Percentiles rank a stretch among this genome's conserved stretches.
Evolutionary conservation across 2,329 filamentous ascomycete species (phyloP).

Genomic region (Pyrenophora tritici-repentis): DNA sequence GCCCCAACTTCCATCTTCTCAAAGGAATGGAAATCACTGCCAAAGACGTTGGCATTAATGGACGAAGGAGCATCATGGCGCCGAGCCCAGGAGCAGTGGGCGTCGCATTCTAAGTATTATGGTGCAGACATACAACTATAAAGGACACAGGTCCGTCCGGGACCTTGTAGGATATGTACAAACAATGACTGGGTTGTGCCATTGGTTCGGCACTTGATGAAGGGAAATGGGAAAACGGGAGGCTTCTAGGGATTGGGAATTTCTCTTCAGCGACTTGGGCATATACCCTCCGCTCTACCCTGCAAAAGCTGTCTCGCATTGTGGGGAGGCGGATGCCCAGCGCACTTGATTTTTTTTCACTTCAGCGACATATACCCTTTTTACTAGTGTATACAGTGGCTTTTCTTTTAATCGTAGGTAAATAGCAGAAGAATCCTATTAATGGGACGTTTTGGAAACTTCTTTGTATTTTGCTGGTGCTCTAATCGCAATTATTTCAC

Average conservation of each 20-base stretch:
- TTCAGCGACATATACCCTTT: constrained; percentile 14
- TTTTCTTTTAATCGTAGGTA: too few relatives aligned
- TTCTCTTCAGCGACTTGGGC: constrained; percentile 2
- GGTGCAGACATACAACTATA: neutral
- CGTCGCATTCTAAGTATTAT: constrained; percentile 38
- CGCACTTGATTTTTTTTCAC: neutral
- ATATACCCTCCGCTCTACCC: constrained; percentile 17
- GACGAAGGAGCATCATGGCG: constrained; percentile 13
- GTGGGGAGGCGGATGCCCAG: constrained; percentile 11
- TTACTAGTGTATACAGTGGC: neutral
- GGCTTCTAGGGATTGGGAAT: neutral
- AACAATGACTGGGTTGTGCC: neutral
- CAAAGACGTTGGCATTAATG: constrained; percentile 21
- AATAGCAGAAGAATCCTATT: too few relatives aligned
- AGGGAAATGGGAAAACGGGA: neutral
- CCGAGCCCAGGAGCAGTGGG: constrained; percentile 34
- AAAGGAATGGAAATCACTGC: constrained; percentile 40
- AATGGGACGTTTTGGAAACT: too few relatives aligned
- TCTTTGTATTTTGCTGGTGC: too few relatives aligned
- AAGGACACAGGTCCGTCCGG: too few relatives aligned
- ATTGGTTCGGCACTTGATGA: neutral
- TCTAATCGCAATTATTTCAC: too few relatives aligned
- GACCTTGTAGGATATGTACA: neutral
- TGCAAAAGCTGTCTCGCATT: constrained; percentile 9
- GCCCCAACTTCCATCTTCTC: constrained; percentile 34